Evolutionary conservation across 768 basidiomycete species (phyloP).

Genomic region (Cantharellus anzutake): DNA sequence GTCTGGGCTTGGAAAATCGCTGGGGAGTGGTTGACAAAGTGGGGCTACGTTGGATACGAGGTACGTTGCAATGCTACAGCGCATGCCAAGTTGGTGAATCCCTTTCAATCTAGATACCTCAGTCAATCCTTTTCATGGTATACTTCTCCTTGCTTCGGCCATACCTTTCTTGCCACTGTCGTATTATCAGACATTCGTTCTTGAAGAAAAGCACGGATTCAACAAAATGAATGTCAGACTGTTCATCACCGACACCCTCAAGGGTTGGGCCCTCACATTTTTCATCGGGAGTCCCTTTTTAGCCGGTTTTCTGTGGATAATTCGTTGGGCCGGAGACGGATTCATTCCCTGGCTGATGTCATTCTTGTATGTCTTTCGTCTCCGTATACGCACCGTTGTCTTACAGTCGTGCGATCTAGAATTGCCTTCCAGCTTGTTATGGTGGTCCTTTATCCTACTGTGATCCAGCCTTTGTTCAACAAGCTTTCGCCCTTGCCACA

Average conservation of each 20-base stretch:
- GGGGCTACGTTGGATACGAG: constrained; percentile 54
- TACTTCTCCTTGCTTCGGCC: constrained; percentile 45
- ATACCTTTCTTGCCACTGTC: constrained; percentile 57
- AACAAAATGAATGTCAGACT: constrained; percentile 75
- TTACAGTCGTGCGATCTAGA: constrained; percentile 21
- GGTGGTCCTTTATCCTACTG: constrained; percentile 62
- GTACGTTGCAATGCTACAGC: constrained; percentile 23
- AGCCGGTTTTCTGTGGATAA: constrained; percentile 70
- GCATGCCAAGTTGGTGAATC: background rate
- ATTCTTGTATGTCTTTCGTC: constrained; percentile 47
- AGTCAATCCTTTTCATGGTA: constrained; percentile 60
- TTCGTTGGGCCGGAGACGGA: constrained; percentile 81
- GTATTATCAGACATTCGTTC: constrained; percentile 76
- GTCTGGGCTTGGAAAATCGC: constrained; percentile 65
- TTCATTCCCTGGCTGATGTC: constrained; percentile 90
- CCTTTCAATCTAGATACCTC: constrained; percentile 38
- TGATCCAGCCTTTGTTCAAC: constrained; percentile 95
- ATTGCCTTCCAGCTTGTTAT: constrained; percentile 68
- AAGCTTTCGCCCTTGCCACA: constrained; percentile 72
- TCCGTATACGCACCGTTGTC: background rate
- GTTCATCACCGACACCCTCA: constrained; percentile 64
- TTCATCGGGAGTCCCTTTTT: constrained; percentile 72
- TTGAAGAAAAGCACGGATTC: constrained; percentile 92
- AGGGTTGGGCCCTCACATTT: constrained; percentile 53
- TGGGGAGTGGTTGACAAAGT: constrained; percentile 27